Percentiles rank a stretch among this genome's conserved stretches.
phyloP scores from a whole-genome alignment of 208 protist genomes.

The Wallacemonas sp. region DNA sequence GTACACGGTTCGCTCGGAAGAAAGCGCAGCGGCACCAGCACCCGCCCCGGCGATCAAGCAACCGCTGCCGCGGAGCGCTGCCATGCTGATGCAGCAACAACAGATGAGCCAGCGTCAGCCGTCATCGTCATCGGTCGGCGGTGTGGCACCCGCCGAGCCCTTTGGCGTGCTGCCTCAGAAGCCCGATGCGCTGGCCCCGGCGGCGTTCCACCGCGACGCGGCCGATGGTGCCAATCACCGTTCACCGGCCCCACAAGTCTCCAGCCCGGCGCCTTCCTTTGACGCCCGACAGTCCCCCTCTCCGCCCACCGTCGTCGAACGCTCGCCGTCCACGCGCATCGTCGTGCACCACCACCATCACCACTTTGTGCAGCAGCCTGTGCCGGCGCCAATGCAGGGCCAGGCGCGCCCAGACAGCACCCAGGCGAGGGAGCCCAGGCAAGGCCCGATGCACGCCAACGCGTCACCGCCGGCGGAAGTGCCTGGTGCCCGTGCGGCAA shows the following conservation, averaged over 20 bases:
- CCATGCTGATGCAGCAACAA: constrained; percentile 25
- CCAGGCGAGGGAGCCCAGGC: too few relatives aligned
- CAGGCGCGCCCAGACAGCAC: not conserved
- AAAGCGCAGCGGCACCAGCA: constrained; percentile 5
- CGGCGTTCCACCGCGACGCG: not conserved
- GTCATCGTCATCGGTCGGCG: constrained; percentile 4
- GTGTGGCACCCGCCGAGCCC: not conserved
- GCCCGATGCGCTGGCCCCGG: not conserved
- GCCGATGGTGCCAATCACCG: not conserved
- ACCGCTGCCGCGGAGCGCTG: constrained; percentile 9
- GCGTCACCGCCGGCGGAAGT: not conserved
- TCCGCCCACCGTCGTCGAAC: not conserved
- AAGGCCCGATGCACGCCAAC: too few relatives aligned
- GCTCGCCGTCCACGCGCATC: not conserved
- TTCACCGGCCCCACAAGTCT: not conserved
- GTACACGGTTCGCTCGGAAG: constrained; percentile 4
- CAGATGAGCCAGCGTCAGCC: constrained; percentile 26
- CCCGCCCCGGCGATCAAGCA: not conserved
- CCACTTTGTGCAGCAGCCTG: not conserved
- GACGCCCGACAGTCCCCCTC: not conserved
- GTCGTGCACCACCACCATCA: constrained; percentile 19
- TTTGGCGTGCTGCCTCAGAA: not conserved
- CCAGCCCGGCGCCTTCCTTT: not conserved
- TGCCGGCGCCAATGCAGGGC: not conserved
- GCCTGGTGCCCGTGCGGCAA: not conserved